Base-by-base conservation (phyloP, 1,284 basidiomycete species). In the Malassezia restricta region DNA sequence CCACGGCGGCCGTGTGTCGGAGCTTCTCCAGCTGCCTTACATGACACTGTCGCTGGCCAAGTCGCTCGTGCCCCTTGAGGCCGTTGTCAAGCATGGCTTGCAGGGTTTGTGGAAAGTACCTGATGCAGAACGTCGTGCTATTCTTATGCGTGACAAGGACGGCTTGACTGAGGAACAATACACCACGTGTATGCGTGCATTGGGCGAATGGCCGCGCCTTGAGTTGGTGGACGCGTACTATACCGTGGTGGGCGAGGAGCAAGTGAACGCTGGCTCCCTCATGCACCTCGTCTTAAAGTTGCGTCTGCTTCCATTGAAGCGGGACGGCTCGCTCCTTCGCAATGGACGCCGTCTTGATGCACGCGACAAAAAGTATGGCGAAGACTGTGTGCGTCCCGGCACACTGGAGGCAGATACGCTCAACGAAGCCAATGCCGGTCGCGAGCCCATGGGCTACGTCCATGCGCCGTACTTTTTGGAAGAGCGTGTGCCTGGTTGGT, bases 391-490 rank as follows among this genome's bases (percentile, higher is more conserved):
- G 7, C 61, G 68, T 33, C 61, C 70, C 14, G 51, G 59, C 5
- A 38, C 30, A 35, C 9, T 9, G 12, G 44, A 33, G 17, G 24
- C 33, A 3, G 44, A 37, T 12, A 48, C 43, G 12, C 65, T 66
- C 35, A 66, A 63, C 11, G 65, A 62, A 6, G 54, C 61, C 24
- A 50, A 46, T 30, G 41, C 40, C 38, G 77, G 77, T 15, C 73
- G 75, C 20, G 73, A 76, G 35, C 66, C 73, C 1, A 75, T 76
- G 35, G 82, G 81, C n/a, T 82, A 78, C 54, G 89, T 84, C 4
- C 88, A 95, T 69, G 87, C 92, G 5, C 92, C 94, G 1, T 80
- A 82, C 70, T 96, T 89, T 85, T 86, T 88, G 49, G 80, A 79
- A 59, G 68, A 74, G 47, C 58, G 63, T 46, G 67, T 66, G 44